Evolutionary conservation across 2,329 filamentous ascomycete genomes (phyloP).

Genomic region (Aspergillus cejpii): DNA sequence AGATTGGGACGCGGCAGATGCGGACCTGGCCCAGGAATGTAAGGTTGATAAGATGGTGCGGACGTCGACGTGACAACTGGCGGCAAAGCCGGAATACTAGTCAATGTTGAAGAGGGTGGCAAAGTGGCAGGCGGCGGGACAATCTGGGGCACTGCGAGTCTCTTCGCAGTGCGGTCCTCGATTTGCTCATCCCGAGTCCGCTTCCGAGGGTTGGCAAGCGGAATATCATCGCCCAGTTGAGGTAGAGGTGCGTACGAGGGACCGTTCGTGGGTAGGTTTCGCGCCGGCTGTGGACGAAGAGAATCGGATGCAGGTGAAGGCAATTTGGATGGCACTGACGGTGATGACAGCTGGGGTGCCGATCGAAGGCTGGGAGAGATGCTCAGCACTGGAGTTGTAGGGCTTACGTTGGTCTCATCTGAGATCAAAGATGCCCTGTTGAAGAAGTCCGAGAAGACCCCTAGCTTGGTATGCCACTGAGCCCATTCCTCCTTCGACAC

Average conservation of each 20-base stretch:
- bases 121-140: slow-evolving; percentile 22
- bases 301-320: slow-evolving; percentile 34
- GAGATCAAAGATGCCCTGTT: slow-evolving; percentile 56
- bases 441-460: slow-evolving; percentile 77
- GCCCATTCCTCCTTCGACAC: slow-evolving; percentile 82
- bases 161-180: slow-evolving; percentile 54
- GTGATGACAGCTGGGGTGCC: slow-evolving; percentile 26
- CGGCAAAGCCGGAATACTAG: slow-evolving; percentile 28
- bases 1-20: slow-evolving; percentile 66
- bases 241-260: slow-evolving; percentile 21
- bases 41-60: slow-evolving; percentile 28
- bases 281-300: slow-evolving; percentile 24
- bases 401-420: slow-evolving; percentile 32
- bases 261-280: slow-evolving; percentile 24
- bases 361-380: slow-evolving; percentile 34
- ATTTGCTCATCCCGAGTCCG: slow-evolving; percentile 51
- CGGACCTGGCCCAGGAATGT: slow-evolving; percentile 35
- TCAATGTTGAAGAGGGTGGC: slow-evolving; percentile 21
- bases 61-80: slow-evolving; percentile 31
- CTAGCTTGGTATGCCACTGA: slow-evolving; percentile 75
- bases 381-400: slow-evolving; percentile 23
- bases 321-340: slow-evolving; percentile 32
- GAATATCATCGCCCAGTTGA: slow-evolving; percentile 20
- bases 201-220: slow-evolving; percentile 44
- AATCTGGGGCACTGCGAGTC: slow-evolving; percentile 28